Evolutionary conservation across 495 filamentous ascomycete genomes (phyloP), one percentile per base, ranked within the genome.

Genomic region (Lasiosphaeriaceae sp.): DNA sequence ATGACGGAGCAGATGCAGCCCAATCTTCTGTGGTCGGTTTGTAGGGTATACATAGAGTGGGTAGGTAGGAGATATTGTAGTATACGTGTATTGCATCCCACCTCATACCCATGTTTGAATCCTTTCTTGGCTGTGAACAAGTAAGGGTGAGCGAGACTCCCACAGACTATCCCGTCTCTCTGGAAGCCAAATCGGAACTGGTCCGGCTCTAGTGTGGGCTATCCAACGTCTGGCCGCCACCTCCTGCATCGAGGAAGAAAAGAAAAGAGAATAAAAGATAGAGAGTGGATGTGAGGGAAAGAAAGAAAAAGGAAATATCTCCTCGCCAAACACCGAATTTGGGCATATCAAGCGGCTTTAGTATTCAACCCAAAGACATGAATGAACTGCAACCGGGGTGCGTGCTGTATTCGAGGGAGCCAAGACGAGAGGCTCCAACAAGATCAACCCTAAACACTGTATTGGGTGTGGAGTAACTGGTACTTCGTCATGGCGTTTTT

Each of bases 141-240:
- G n/a, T n/a, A n/a, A 29, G 35, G 50, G 22, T 44, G 14, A 12
- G 7, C n/a, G 11, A 52, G 26, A n/a, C 22, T 17, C 14, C 11
- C 41, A 39, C 31, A 46, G 22, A 0, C 9, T 3, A 9, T 49
- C 44, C 37, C 49, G 43, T 46, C 26, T 47, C 55, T 58, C 39
- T 35, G 26, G 55, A 31, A 52, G 47, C 31, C 49, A 43, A 52
- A 58, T 52, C 55, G 49, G 49, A 47, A 29, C 14, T 31, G 26
- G 49, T 22, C 55, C 47, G 47, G 51, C 20, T n/a, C 21, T 7
- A 34, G 37, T 17, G 12, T 24, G 39, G 23, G 16, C 14, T n/a
- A 17, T 1, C 17, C 29, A 45, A 20, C 54, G 31, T 17, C n/a
- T 17, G 12, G 3, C 34, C 14, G 34, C 34, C 8, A 17, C 26